These are phyloP conservation scores for Fennellomyces sp. DNA, from an alignment of 371 early-diverging fungal species.

Conservation along the genomic window DNA sequence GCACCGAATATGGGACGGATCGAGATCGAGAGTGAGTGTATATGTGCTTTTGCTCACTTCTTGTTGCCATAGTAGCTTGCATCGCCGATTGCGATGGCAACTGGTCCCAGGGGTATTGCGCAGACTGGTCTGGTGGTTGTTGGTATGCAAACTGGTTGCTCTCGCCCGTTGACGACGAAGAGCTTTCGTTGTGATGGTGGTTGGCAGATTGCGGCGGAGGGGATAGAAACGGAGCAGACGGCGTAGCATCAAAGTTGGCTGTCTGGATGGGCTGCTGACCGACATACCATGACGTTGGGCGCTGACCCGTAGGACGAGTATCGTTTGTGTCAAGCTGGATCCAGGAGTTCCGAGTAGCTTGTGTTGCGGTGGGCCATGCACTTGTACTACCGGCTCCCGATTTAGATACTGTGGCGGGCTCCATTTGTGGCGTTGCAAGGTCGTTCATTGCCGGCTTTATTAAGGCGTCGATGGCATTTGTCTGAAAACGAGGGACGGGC, in stretches of 20 bases:
- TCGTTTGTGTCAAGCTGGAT: conserved; percentile 5
- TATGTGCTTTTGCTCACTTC: conserved; percentile 13
- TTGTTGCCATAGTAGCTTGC: neutral
- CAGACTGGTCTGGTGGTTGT: neutral
- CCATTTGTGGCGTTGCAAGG: conserved; percentile 11
- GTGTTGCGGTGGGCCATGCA: conserved; percentile 15
- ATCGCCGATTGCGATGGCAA: conserved; percentile 7
- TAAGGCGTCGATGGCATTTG: conserved; percentile 42
- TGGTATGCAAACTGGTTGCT: neutral
- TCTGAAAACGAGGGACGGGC: conserved; percentile 43
- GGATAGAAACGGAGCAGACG: conserved; percentile 8
- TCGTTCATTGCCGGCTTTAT: conserved; percentile 22
- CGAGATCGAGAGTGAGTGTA: conserved; percentile 42
- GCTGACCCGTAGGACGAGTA: neutral
- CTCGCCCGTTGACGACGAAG: neutral
- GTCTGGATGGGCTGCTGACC: conserved; percentile 5
- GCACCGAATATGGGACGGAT: conserved; percentile 29
- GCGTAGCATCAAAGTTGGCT: neutral
- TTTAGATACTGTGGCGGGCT: conserved; percentile 2
- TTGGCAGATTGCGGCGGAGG: neutral
- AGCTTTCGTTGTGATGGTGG: neutral
- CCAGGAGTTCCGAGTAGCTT: conserved; percentile 15
- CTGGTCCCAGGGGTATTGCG: conserved; percentile 7
- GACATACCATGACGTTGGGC: conserved; percentile 17
- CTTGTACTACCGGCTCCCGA: neutral